A percentile compares a stretch with the other conserved stretches of the same genome.
These are phyloP conservation scores for Blastocrithidia nonstop DNA, from an alignment of 208 protist genomes.

Conservation along the genomic window DNA sequence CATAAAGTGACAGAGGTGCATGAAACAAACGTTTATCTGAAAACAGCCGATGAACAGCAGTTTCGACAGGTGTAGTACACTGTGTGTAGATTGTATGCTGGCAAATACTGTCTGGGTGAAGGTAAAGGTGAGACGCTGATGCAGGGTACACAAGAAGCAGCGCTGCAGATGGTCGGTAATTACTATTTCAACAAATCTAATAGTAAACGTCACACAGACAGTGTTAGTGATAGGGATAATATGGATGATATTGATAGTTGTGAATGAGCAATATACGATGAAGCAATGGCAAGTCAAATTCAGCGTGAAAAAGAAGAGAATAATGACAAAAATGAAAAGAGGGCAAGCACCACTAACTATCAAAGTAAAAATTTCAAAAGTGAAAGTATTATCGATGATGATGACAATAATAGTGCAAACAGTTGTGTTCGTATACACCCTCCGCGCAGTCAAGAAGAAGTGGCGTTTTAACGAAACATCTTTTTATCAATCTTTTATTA, in stretches of 20 bases:
- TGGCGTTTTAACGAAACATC: conserved; percentile 10
- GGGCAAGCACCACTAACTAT: background rate
- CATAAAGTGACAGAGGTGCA: conserved; percentile 63
- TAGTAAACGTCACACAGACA: background rate
- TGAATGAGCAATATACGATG: too few species aligned
- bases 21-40: conserved; percentile 76
- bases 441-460: conserved; percentile 17
- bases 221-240: background rate
- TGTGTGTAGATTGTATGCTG: conserved; percentile 56
- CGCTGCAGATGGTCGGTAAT: conserved; percentile 50
- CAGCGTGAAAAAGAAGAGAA: background rate
- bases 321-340: too few species aligned
- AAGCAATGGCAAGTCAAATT: too few species aligned
- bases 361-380: background rate
- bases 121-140: conserved; percentile 78
- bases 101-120: conserved; percentile 54
- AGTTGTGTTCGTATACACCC: conserved; percentile 6
- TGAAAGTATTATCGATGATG: background rate
- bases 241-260: background rate
- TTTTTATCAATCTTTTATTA: background rate
- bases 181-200: conserved; percentile 78
- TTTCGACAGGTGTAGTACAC: conserved; percentile 74
- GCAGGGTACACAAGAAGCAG: conserved; percentile 66
- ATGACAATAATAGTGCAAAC: background rate
- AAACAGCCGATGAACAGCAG: conserved; percentile 51